A percentile compares a stretch with the other conserved stretches of the same genome.
These are phyloP conservation scores for Yarrowia galli DNA, from an alignment of 1,139 yeast species.

Conservation along the genomic window DNA sequence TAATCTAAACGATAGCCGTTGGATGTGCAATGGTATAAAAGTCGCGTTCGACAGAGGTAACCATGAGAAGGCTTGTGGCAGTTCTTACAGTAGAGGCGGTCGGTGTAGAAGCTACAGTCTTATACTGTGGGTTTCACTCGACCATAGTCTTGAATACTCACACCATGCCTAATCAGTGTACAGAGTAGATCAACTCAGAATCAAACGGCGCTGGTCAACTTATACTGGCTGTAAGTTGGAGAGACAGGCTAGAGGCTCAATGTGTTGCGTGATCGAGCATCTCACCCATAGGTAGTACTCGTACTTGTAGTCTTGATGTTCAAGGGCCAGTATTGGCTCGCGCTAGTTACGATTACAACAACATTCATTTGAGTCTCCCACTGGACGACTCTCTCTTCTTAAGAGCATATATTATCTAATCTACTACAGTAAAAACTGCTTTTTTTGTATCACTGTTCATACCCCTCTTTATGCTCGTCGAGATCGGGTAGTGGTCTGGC, in stretches of 20 bases:
- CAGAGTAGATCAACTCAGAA: conserved; percentile 7
- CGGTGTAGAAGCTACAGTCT: too few species aligned
- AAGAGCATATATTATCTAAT: conserved; percentile 33
- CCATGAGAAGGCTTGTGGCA: too few species aligned
- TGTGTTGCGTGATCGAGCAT: background rate
- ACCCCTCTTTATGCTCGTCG: conserved; percentile 37
- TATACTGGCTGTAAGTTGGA: conserved; percentile 3
- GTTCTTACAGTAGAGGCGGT: too few species aligned
- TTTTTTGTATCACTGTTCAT: conserved; percentile 26
- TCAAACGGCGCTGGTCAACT: conserved; percentile 22
- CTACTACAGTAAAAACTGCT: conserved; percentile 25
- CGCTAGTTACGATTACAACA: too few species aligned
- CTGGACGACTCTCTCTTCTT: background rate
- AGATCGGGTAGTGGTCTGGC: conserved; percentile 38
- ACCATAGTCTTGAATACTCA: background rate
- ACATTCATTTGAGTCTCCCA: too few species aligned
- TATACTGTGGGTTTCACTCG: too few species aligned
- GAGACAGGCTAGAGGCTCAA: background rate
- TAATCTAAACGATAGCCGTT: background rate
- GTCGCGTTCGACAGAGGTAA: too few species aligned
- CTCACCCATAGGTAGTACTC: too few species aligned
- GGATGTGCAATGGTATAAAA: too few species aligned
- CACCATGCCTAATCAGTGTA: background rate
- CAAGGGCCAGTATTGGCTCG: too few species aligned
- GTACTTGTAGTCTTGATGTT: too few species aligned